A percentile compares a stretch with the other conserved stretches of the same genome.
phyloP scores from a whole-genome alignment of 768 basidiomycete species.

The Leccinum sublutescens region DNA sequence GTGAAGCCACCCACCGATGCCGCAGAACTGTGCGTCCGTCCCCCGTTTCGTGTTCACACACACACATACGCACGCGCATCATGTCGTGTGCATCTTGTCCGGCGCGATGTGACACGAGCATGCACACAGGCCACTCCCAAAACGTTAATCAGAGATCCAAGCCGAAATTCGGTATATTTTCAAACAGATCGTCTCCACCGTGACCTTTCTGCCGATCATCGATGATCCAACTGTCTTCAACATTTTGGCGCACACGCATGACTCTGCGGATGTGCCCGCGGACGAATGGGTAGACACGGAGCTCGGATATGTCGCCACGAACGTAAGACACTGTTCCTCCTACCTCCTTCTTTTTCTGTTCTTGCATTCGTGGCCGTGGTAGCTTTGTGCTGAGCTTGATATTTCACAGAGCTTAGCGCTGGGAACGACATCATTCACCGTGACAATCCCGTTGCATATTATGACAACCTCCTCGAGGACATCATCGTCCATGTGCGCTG shows the following conservation, averaged over 20 bases:
- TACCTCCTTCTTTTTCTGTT: too few species aligned
- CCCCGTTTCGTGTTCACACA: neutral
- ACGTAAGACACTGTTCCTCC: too few species aligned
- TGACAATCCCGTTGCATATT: too few species aligned
- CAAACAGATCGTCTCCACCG: constrained; percentile 96
- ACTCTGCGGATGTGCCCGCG: constrained; percentile 87
- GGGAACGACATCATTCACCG: too few species aligned
- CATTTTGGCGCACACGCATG: constrained; percentile 92
- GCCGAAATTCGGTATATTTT: constrained; percentile 96
- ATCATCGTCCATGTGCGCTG: too few species aligned
- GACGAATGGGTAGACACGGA: constrained; percentile 97
- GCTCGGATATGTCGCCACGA: too few species aligned
- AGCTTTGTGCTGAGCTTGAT: too few species aligned
- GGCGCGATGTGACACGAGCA: constrained; percentile 57
- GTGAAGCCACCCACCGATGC: constrained; percentile 59
- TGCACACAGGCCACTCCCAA: constrained; percentile 47
- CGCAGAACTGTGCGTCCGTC: constrained; percentile 46
- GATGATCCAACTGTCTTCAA: constrained; percentile 97
- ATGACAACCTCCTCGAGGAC: too few species aligned
- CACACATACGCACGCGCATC: neutral
- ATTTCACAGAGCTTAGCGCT: too few species aligned
- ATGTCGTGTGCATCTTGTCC: constrained; percentile 45
- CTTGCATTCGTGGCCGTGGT: too few species aligned
- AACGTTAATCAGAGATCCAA: constrained; percentile 88
- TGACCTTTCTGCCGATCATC: constrained; percentile 94